Conservation (phyloP, 371 early-diverging fungal genomes). For the Circinella minor region DNA sequence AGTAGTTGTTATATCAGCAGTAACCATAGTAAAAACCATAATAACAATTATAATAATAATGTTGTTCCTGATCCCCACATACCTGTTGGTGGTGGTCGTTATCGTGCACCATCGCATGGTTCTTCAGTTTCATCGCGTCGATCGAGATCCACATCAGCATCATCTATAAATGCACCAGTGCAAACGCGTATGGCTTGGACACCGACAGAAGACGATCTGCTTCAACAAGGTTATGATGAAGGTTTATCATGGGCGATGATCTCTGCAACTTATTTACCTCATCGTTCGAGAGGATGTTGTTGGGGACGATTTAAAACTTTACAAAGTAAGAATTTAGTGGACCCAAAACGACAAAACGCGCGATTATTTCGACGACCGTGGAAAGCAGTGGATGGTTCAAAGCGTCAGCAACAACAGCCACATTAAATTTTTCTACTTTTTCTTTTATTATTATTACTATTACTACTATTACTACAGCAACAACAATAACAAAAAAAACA, state of each 20-base stretch:
- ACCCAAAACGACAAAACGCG: conserved; percentile 30
- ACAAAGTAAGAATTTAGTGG: conserved; percentile 37
- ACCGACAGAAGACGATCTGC: conserved; percentile 41
- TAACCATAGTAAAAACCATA: neutral
- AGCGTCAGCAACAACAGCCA: conserved; percentile 2
- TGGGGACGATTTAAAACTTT: conserved; percentile 53
- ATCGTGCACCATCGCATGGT: conserved; percentile 9
- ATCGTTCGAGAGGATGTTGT: conserved; percentile 51
- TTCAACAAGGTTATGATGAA: conserved; percentile 45
- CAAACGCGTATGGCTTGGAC: conserved; percentile 41
- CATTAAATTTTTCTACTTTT: too few relatives aligned
- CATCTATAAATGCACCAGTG: conserved; percentile 13
- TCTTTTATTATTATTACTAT: too few relatives aligned
- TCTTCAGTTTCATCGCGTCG: conserved; percentile 1
- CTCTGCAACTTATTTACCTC: conserved; percentile 44
- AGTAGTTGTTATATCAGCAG: neutral
- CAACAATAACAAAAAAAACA: neutral
- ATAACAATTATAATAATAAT: too few relatives aligned
- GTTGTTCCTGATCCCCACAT: too few relatives aligned
- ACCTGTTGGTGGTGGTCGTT: conserved; percentile 3
- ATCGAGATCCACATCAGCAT: conserved; percentile 13
- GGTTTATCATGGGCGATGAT: conserved; percentile 55
- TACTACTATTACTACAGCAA: neutral
- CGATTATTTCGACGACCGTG: conserved; percentile 39
- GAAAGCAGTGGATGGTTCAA: conserved; percentile 31